Conservation (phyloP, 352 stramenopile species). For the Phytopythium ostracodes region DNA sequence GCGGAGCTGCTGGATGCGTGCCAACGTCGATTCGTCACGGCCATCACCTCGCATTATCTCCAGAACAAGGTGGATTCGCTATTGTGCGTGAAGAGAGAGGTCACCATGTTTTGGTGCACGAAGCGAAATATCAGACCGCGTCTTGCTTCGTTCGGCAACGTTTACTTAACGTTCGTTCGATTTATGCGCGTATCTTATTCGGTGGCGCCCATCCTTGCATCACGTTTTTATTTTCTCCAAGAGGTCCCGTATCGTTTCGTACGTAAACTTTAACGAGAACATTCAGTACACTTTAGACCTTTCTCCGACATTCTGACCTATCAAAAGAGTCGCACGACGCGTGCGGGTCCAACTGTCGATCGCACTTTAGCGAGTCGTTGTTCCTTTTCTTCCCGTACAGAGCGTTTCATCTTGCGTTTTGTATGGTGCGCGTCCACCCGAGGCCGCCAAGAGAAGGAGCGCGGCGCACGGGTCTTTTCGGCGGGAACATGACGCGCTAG, state of each 20-base stretch:
- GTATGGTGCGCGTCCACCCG: background rate
- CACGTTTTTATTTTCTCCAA: too few relatives aligned
- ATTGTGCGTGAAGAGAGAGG: too few relatives aligned
- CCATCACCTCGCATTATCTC: background rate
- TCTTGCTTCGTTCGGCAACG: background rate
- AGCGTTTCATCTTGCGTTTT: background rate
- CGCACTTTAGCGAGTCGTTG: background rate
- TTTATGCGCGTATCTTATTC: background rate
- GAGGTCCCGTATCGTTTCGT: too few relatives aligned
- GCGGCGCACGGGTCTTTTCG: background rate
- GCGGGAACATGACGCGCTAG: background rate
- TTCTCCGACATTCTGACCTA: background rate
- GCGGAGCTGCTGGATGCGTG: background rate
- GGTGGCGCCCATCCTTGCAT: background rate
- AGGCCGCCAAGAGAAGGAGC: background rate
- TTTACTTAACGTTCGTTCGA: background rate
- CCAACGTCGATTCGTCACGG: background rate
- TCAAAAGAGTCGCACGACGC: background rate
- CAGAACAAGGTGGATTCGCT: background rate
- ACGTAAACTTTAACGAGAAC: background rate
- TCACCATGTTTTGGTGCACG: background rate
- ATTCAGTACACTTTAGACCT: background rate
- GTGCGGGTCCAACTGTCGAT: background rate
- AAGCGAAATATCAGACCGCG: background rate
- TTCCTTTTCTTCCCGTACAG: background rate